Evolutionary conservation across 2,329 filamentous ascomycete genomes (phyloP).

Genomic region (Monosporascus sp.): DNA sequence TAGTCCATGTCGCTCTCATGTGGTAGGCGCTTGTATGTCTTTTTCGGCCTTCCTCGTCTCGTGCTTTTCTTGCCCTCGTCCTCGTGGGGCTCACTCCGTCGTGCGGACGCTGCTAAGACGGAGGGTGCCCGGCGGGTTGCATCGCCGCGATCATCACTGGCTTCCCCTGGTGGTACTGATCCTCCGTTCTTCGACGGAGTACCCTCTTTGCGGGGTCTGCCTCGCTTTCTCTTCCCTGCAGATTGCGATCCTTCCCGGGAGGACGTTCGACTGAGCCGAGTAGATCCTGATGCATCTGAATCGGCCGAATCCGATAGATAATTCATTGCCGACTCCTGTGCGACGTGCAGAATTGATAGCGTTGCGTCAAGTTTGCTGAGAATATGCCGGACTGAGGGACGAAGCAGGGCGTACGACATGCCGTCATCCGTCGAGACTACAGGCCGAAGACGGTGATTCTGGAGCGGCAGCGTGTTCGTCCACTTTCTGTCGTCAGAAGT

Average conservation of each 20-base stretch:
- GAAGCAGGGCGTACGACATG: constrained; percentile 56
- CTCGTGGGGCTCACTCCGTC: not conserved
- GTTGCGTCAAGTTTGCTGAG: constrained; percentile 65
- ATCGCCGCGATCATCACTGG: not conserved
- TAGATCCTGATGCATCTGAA: constrained; percentile 20
- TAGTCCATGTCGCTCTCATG: constrained; percentile 44
- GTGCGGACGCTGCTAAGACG: no score
- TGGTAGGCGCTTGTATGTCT: constrained; percentile 31
- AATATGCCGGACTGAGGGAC: constrained; percentile 65
- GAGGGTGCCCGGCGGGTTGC: no score
- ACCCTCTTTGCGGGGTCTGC: constrained; percentile 11
- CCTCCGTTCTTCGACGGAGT: constrained; percentile 3
- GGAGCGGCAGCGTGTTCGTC: not conserved
- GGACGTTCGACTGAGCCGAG: constrained; percentile 5
- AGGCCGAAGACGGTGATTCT: constrained; percentile 34
- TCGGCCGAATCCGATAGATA: constrained; percentile 22
- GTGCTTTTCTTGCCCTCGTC: constrained; percentile 13
- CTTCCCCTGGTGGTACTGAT: not conserved
- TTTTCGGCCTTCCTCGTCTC: constrained; percentile 34
- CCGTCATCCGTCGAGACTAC: constrained; percentile 67
- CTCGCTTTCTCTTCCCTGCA: constrained; percentile 5
- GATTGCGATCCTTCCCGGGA: constrained; percentile 8
- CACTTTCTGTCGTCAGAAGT: constrained; percentile 1
- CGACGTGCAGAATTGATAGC: constrained; percentile 64
- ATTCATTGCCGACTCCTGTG: constrained; percentile 47